Evolutionary conservation across 306 rosid species (phyloP).

Genomic region (Cucumis melo): DNA sequence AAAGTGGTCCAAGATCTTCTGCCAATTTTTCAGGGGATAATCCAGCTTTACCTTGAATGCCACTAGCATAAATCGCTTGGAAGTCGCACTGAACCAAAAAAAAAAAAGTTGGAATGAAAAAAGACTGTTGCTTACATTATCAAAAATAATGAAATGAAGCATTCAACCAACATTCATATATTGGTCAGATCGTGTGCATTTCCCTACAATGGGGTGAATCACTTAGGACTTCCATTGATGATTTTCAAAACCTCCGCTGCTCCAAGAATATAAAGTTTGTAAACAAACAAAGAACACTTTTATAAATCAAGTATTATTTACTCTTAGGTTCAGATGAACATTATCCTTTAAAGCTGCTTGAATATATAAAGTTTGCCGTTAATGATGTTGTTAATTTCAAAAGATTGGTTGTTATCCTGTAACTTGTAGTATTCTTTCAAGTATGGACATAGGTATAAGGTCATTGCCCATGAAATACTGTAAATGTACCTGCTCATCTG

Average conservation of each 20-base stretch:
- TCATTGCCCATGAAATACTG: slow-evolving; percentile 2
- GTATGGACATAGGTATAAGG: not conserved
- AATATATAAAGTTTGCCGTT: not conserved
- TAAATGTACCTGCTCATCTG: slow-evolving; percentile 76
- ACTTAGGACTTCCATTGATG: not conserved
- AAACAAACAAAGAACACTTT: not conserved
- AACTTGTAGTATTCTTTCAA: not conserved
- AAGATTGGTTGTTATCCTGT: not conserved
- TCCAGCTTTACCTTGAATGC: slow-evolving; percentile 92
- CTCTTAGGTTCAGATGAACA: not conserved
- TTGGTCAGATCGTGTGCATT: not conserved
- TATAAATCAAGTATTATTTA: not conserved
- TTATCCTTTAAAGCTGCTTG: not conserved
- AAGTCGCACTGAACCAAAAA: slow-evolving; percentile 64
- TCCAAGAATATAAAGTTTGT: not conserved
- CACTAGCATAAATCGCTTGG: slow-evolving; percentile 95
- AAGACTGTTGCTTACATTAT: not conserved
- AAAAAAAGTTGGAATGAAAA: slow-evolving; percentile 5
- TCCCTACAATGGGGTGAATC: not conserved
- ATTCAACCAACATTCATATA: not conserved
- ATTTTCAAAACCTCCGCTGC: not conserved
- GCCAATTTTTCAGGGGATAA: slow-evolving; percentile 75
- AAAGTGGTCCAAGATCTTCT: slow-evolving; percentile 95
- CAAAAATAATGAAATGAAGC: not conserved
- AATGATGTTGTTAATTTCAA: not conserved